Base-by-base conservation (phyloP, 805 yeast species). In the Candida broadrunensis region DNA sequence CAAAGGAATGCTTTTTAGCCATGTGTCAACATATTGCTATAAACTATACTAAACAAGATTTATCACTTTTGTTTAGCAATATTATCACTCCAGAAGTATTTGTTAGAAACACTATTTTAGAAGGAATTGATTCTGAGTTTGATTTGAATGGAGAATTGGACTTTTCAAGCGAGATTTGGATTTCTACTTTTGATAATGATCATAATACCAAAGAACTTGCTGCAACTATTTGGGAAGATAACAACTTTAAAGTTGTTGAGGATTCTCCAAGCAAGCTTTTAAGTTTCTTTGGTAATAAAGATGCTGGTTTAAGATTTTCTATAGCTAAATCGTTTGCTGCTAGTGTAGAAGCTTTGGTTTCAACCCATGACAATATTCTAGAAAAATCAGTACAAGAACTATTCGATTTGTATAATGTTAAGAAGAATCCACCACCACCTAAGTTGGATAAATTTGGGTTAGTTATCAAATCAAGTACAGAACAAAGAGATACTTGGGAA, bases 81-180 rank as follows among this genome's bases (percentile, higher is more conserved):
- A 55, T 81, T 9, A 63, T 88, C 19, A 70, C 83, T 0, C 77
- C 86, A 0, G 83, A 81, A 45, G 63, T 69, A 3, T 86, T 85
- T 63, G 95, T 88, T 7, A 81, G 96, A 47, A 73, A 80, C 8
- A 77, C 96, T 1, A 77, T 90, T 33, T 70, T 93, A 47, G 97
- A 93, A 58, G 83, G 83, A 7, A 58, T 91, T 23, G 97, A 91
- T 59, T 78, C 88, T 37, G 97, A 93, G 55, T 86, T 85, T 51
- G 82, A 78, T 41, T 67, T 85, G 38, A 70, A 77, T 2, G 65
- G 71, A 2, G 55, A 56, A 12, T 35, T 46, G 29, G 71, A 67
- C 27, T 79, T 72, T 54, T 73, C 82, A 2, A 77, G 77, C 42
- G 95, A 90, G 58, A 63, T 93, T 17, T 90, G 86, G 80, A 80